Evolutionary conservation across 2,329 filamentous ascomycete genomes (phyloP), one percentile per base, ranked within the genome.

Genomic region (Sporothrix phasma): DNA sequence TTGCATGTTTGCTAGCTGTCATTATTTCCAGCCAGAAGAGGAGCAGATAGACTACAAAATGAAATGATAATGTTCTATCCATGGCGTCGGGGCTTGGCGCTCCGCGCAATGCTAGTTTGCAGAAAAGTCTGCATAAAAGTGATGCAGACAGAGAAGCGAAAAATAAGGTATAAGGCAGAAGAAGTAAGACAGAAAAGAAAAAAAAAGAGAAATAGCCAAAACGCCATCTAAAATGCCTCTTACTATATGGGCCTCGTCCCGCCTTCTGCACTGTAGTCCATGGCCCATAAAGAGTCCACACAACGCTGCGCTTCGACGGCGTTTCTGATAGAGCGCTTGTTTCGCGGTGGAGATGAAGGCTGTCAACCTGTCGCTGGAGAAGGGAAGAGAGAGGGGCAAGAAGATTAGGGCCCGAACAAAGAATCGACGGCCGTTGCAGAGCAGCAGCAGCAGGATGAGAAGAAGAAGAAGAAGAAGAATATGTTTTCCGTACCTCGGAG

Each of bases 251-350:
- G 17, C 61, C 64, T 46, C 62, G 59, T 67, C 2, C 64, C 73
- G 65, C 77, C 80, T 68, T 82, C 82, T 59, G 51, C 31, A 24
- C 82, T 80, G 53, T 85, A 77, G 69, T 87, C 84, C 29, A 86
- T 71, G 67, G 78, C 84, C 84, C 84, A 87, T 17, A 87, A 73
- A 13, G 81, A 79, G 68, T 86, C 84, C 84, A 88, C 10, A 86
- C 78, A 3, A 85, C 75, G 31, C 81, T 84, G 69, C 74, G 81
- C 72, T 78, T 82, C n/a, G 72, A 74, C 26, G 77, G 71, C 65
- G 76, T 78, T 62, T 77, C 68, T 53, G 72, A 71, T 29, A 67
- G 68, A 29, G 67, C 69, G 66, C 74, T 77, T 56, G 76, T 72
- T 67, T 81, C 76, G 66, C 77, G 76, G 24, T 74, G 74, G 41